phyloP scores from a whole-genome alignment of 2,329 filamentous ascomycete genomes.

The Xylaria sp. region DNA sequence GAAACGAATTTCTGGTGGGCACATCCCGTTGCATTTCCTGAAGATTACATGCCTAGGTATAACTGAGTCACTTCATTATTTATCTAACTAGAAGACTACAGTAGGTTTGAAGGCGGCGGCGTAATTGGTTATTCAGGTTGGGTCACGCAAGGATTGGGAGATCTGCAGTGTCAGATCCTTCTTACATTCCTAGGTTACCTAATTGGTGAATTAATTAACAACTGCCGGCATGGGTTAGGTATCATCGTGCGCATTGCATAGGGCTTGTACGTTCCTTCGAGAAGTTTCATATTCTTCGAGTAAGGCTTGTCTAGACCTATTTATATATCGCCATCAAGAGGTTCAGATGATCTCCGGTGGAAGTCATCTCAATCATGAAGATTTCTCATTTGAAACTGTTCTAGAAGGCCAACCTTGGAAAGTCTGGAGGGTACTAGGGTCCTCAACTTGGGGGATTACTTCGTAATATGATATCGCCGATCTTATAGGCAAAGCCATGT shows the following conservation, averaged over 20 bases:
- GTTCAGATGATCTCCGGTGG: not conserved
- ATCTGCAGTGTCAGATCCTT: not conserved
- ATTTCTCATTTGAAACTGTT: slow-evolving; percentile 1
- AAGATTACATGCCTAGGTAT: not conserved
- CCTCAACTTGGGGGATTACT: slow-evolving; percentile 4
- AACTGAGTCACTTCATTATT: not conserved
- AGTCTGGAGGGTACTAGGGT: not conserved
- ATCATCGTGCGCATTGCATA: not conserved
- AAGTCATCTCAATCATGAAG: not conserved
- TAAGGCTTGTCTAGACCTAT: not conserved
- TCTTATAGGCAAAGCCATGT: slow-evolving; percentile 15
- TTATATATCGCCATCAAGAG: not conserved
- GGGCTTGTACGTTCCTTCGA: not conserved
- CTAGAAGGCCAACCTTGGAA: not conserved
- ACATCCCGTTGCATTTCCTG: not conserved
- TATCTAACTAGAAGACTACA: not conserved
- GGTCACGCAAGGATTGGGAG: not conserved
- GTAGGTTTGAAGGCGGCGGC: not conserved
- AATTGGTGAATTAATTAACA: not conserved
- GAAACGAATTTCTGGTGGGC: not conserved
- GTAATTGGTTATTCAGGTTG: not conserved
- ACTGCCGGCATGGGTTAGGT: slow-evolving; percentile 13
- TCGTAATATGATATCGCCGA: not conserved
- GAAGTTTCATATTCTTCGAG: slow-evolving; percentile 8
- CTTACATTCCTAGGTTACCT: not conserved